Evolutionary conservation across 768 basidiomycete genomes (phyloP).

Genomic region (Lactarius hatsudake): DNA sequence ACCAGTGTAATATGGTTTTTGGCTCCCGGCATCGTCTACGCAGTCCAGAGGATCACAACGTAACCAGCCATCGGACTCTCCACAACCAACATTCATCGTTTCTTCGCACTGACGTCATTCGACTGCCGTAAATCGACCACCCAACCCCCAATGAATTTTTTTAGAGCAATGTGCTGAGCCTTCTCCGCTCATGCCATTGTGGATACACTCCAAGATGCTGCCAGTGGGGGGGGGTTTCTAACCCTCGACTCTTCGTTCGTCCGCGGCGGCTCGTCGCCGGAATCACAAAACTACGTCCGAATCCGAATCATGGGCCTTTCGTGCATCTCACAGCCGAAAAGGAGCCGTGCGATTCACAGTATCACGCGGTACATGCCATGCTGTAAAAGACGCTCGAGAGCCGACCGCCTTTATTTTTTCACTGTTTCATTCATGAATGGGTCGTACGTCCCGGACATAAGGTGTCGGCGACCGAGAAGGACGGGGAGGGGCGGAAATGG

Average conservation of each 20-base stretch:
- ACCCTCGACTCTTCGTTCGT: neutral
- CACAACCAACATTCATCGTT: neutral
- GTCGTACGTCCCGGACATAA: neutral
- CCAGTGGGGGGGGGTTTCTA: too few relatives aligned
- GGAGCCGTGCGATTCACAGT: neutral
- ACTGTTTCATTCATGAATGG: neutral
- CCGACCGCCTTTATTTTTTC: neutral
- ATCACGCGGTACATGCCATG: neutral
- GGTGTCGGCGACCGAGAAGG: neutral
- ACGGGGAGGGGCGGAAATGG: neutral
- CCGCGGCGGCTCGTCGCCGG: neutral
- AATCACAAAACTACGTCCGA: neutral
- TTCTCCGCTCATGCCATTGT: neutral
- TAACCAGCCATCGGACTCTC: neutral
- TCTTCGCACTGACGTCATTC: neutral
- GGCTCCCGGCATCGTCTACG: neutral
- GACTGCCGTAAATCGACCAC: neutral
- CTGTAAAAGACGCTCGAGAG: neutral
- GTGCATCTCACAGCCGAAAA: too few relatives aligned
- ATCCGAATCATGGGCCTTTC: neutral
- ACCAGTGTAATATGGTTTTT: neutral
- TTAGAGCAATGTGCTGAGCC: neutral
- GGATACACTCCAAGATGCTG: neutral
- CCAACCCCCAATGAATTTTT: neutral
- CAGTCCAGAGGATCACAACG: neutral